Conservation (phyloP, 192 early-diverging fungal species). For the Geranomyces variabilis region DNA sequence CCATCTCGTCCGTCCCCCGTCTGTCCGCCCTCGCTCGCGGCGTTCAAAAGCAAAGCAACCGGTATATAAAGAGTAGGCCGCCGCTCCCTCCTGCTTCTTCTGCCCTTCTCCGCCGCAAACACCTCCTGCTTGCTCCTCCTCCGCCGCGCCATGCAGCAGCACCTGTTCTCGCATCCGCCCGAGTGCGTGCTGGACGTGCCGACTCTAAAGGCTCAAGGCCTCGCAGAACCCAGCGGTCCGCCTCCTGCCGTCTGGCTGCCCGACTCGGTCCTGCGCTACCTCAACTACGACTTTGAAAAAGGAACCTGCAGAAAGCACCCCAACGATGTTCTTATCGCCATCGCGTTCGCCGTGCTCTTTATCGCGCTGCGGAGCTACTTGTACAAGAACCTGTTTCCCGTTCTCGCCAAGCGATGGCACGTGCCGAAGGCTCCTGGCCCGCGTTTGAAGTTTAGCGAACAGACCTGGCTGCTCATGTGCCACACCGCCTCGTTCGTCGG, state of each 20-base stretch:
- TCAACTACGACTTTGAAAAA: constrained; percentile 25
- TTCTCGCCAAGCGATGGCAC: constrained; percentile 14
- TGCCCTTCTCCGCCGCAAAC: too few species aligned
- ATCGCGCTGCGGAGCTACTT: constrained; percentile 12
- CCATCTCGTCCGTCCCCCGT: too few species aligned
- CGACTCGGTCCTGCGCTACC: constrained; percentile 12
- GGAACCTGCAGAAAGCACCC: constrained; percentile 18
- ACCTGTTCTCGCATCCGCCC: too few species aligned
- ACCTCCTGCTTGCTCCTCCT: too few species aligned
- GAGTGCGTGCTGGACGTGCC: too few species aligned
- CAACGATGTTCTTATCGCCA: constrained; percentile 21
- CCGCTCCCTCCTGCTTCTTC: too few species aligned
- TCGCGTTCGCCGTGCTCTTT: constrained; percentile 5
- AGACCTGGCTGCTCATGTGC: constrained; percentile 52
- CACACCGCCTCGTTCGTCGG: constrained; percentile 41
- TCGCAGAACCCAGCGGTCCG: background rate
- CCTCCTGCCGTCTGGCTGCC: constrained; percentile 16
- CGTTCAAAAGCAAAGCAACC: too few species aligned
- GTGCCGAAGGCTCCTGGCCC: background rate
- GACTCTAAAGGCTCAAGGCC: too few species aligned
- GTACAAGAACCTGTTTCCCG: constrained; percentile 14
- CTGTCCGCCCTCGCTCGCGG: too few species aligned
- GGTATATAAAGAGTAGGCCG: too few species aligned
- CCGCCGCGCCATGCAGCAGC: too few species aligned
- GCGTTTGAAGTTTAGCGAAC: constrained; percentile 54